Base-by-base conservation (phyloP, 208 protist genomes). In the Leishmania braziliensis region DNA sequence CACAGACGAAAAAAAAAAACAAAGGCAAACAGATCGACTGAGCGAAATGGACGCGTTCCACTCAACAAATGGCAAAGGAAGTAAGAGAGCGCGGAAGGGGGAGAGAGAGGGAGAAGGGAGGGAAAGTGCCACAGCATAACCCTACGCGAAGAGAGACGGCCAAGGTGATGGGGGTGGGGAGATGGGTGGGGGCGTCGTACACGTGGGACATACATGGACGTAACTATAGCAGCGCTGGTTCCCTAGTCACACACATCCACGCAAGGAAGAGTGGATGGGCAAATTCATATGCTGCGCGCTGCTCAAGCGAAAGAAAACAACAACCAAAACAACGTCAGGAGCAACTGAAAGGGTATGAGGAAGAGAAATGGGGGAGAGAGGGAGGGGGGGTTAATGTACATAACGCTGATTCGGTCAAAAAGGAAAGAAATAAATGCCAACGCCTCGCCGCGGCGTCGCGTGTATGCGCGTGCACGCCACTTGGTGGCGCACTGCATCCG, bases 391-490 rank as follows among this genome's bases (percentile, higher is more conserved):
- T 50, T 39, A n/a, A 23, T 39, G 78, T 82, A 50, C 26, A 56
- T 43, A 36, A 74, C 29, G 29, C 33, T 33, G 12, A 33, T n/a
- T 54, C 36, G 68, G 18, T 81, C 56, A 18, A 62, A 26, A 51
- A 48, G n/a, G 63, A 81, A 36, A 50, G 77, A 50, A 14, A 5
- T 2, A 63, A 63, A n/a, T 63, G 58, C 16, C 58, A 63, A 63
- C 58, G 58, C 16, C 16, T 63, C 16, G 26, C 26, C 3, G 58
- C 23, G 26, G 16, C 23, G 26, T 18, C 16, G 26, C 23, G 58
- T 29, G 58, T 63, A n/a, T 63, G 58, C 78, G 56, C 82, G 81
- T 56, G 50, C 73, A 43, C 83, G 77, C 43, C 62, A 43, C 36
- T 66, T 20, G 9, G 80, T 77, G n/a, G 78, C 12, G 26, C 76